A percentile compares a stretch with the other conserved stretches of the same genome.
phyloP scores from a whole-genome alignment of 768 basidiomycete genomes.

The Kwoniella bestiolae region DNA sequence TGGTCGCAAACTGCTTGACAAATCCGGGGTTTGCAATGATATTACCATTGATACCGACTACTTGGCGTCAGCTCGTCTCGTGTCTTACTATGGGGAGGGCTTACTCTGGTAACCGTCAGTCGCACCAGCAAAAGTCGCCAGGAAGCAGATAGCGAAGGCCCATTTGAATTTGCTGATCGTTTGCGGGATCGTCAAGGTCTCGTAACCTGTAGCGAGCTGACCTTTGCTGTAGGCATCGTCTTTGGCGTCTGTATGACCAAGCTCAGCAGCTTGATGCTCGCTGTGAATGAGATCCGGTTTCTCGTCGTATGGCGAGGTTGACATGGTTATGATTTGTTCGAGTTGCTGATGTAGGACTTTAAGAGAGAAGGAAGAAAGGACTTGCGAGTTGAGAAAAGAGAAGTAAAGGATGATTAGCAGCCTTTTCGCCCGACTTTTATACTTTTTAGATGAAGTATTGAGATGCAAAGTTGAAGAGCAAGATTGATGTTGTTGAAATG shows the following conservation, averaged over 20 bases:
- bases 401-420: too few species aligned
- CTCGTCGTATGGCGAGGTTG: constrained; percentile 12
- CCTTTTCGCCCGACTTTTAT: neutral
- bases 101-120: constrained; percentile 34
- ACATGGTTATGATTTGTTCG: neutral
- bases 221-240: constrained; percentile 26
- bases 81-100: neutral
- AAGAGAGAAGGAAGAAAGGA: neutral
- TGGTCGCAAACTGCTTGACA: constrained; percentile 30
- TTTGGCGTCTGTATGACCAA: constrained; percentile 7
- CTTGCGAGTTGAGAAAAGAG: neutral
- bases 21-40: constrained; percentile 40
- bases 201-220: constrained; percentile 28
- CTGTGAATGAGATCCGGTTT: constrained; percentile 17
- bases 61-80: neutral
- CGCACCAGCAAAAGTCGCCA: constrained; percentile 29
- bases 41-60: constrained; percentile 36
- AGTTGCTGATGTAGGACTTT: neutral
- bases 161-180: constrained; percentile 26
- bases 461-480: neutral
- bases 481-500: neutral
- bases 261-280: neutral
- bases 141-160: constrained; percentile 26
- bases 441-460: neutral
- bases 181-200: constrained; percentile 16